These are phyloP conservation scores for Calocybe gambosa DNA, from an alignment of 1,284 basidiomycete genomes.

Conservation along the genomic window DNA sequence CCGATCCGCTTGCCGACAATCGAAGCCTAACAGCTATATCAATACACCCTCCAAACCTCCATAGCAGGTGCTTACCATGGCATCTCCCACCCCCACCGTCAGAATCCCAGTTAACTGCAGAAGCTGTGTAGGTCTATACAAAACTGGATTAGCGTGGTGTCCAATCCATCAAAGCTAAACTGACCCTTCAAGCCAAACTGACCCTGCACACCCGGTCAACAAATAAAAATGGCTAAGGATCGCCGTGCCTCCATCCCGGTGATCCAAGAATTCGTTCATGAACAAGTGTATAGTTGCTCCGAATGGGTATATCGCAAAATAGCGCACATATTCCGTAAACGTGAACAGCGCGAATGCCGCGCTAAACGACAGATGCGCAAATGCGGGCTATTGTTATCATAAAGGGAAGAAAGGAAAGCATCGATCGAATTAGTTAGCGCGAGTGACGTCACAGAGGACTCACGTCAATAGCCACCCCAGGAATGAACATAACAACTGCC, in stretches of 20 bases:
- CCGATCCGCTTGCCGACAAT: slow-evolving; percentile 87
- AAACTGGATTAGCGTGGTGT: neutral
- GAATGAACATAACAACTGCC: slow-evolving; percentile 94
- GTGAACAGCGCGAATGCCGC: slow-evolving; percentile 90
- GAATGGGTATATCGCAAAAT: slow-evolving; percentile 97
- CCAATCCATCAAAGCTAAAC: slow-evolving; percentile 24
- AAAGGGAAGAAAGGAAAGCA: slow-evolving; percentile 8
- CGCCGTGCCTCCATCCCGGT: slow-evolving; percentile 93
- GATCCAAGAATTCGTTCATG: slow-evolving; percentile 95
- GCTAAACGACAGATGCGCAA: slow-evolving; percentile 92
- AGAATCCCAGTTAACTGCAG: slow-evolving; percentile 88
- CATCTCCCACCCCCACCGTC: slow-evolving; percentile 90
- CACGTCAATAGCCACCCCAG: slow-evolving; percentile 89
- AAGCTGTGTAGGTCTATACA: slow-evolving; percentile 63
- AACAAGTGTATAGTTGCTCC: slow-evolving; percentile 93
- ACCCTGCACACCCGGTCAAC: slow-evolving; percentile 89
- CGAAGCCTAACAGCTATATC: slow-evolving; percentile 59
- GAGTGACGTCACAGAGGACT: slow-evolving; percentile 34
- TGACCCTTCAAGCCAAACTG: slow-evolving; percentile 92
- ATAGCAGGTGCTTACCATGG: slow-evolving; percentile 53
- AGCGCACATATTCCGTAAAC: slow-evolving; percentile 95
- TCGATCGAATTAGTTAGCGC: neutral
- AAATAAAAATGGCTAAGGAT: slow-evolving; percentile 98
- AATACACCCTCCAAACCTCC: neutral
- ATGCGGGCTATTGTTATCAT: slow-evolving; percentile 69